These are phyloP conservation scores for Styphnolobium japonicum DNA, from an alignment of 306 rosid species.

Conservation along the genomic window DNA sequence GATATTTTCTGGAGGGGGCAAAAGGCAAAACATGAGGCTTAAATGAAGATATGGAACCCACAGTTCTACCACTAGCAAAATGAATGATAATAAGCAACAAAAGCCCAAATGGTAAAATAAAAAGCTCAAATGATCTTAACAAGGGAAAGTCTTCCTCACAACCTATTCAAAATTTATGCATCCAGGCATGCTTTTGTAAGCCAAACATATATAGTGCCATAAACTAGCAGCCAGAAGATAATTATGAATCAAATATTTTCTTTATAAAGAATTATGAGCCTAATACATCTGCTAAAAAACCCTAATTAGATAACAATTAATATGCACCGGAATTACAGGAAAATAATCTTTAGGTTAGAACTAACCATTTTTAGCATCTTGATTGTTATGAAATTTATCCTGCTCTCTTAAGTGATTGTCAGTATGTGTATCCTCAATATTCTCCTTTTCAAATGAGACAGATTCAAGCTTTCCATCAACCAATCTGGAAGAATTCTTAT, in stretches of 20 bases:
- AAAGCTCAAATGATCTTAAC: not conserved
- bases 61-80: not conserved
- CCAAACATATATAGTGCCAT: not conserved
- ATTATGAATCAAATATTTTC: not conserved
- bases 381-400: conserved; percentile 35
- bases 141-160: not conserved
- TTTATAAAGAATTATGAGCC: not conserved
- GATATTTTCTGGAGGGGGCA: not conserved
- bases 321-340: conserved; percentile 4
- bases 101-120: not conserved
- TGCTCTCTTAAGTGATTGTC: conserved; percentile 49
- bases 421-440: conserved; percentile 32
- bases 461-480: conserved; percentile 53
- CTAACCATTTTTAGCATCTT: conserved; percentile 49
- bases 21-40: not conserved
- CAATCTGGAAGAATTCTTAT: conserved; percentile 54
- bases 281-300: not conserved
- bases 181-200: not conserved
- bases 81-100: conserved; percentile 1
- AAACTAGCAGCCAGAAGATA: conserved; percentile 8
- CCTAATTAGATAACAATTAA: not conserved
- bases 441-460: conserved; percentile 42
- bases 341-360: conserved; percentile 23
- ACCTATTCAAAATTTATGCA: not conserved
- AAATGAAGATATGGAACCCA: not conserved